Conservation (phyloP, 1,139 yeast genomes). For the Arxiozyma bovina region DNA sequence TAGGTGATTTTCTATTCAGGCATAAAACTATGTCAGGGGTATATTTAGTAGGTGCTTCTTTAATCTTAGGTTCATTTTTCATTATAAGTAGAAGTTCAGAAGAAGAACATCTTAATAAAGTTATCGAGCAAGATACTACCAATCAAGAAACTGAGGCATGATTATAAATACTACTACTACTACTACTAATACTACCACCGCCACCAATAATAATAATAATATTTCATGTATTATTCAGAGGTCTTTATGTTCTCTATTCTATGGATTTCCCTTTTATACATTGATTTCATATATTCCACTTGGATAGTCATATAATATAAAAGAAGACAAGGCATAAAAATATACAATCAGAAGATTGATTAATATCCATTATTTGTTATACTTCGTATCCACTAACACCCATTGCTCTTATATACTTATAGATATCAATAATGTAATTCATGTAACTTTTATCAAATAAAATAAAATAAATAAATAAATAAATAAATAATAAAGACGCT, state of each 20-base stretch:
- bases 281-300: conserved; percentile 1
- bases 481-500: neutral
- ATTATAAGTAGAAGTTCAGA: conserved; percentile 73
- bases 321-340: neutral
- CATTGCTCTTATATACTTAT: neutral
- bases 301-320: neutral
- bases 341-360: neutral
- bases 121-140: conserved; percentile 9
- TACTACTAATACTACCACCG: too few species aligned
- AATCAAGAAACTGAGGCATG: neutral
- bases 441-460: neutral
- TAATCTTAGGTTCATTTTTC: conserved; percentile 76
- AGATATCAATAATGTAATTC: neutral
- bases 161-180: too few species aligned
- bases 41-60: conserved; percentile 69
- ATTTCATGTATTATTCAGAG: neutral
- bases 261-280: neutral
- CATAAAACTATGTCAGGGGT: conserved; percentile 49
- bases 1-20: conserved; percentile 76
- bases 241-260: neutral
- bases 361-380: neutral
- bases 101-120: conserved; percentile 32
- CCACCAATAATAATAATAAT: neutral
- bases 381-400: neutral
- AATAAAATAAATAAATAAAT: neutral